phyloP scores from a whole-genome alignment of 257 asterid genomes.

The Gentiana straminea region DNA sequence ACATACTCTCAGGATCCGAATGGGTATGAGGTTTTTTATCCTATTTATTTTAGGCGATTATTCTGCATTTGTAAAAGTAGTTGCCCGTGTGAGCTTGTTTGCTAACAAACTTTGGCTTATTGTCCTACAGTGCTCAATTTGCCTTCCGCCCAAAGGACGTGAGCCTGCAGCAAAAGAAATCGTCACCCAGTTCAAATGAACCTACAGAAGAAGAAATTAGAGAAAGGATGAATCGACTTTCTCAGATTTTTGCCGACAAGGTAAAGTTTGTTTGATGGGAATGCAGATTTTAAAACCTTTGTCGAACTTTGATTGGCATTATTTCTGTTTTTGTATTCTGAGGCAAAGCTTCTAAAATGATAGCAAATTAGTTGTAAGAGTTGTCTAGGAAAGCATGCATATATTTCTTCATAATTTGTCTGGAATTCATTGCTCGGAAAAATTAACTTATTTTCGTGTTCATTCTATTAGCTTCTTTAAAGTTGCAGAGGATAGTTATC shows the following conservation, averaged over 20 bases:
- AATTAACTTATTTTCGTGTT: too few species aligned
- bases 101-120: conserved; percentile 2
- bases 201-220: conserved; percentile 53
- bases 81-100: conserved; percentile 1
- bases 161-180: conserved; percentile 30
- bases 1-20: conserved; percentile 42
- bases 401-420: too few species aligned
- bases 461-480: not conserved
- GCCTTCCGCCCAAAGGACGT: conserved; percentile 87
- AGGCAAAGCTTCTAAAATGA: not conserved
- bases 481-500: not conserved
- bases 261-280: conserved; percentile 20
- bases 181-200: conserved; percentile 28
- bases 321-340: not conserved
- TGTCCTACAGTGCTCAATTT: conserved; percentile 37
- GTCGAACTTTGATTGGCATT: not conserved
- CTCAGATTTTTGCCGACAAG: conserved; percentile 37
- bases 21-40: conserved; percentile 31
- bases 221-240: conserved; percentile 46
- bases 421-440: too few species aligned
- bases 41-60: not conserved
- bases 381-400: not conserved
- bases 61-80: conserved; percentile 1
- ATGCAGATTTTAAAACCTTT: not conserved
- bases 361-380: not conserved